These are phyloP conservation scores for Ajuga chamaepitys DNA, from an alignment of 257 asterid species.

Conservation along the genomic window DNA sequence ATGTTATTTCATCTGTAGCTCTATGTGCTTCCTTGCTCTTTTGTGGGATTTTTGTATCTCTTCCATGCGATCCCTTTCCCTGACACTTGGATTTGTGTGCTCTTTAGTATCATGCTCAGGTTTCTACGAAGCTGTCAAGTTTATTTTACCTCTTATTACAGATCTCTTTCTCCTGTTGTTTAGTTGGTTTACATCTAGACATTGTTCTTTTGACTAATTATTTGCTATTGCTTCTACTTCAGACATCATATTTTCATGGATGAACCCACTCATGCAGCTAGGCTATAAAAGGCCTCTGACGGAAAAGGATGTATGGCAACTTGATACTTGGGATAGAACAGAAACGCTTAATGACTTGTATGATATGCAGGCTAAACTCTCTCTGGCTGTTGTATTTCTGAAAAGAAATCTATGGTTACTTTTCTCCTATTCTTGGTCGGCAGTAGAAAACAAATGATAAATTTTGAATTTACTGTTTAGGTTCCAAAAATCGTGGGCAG, in stretches of 20 bases:
- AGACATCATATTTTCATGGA: conserved; percentile 73
- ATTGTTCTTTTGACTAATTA: conserved; percentile 14
- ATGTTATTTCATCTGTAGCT: neutral
- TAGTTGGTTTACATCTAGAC: neutral
- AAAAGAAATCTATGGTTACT: neutral
- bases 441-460: neutral
- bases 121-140: neutral
- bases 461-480: conserved; percentile 26
- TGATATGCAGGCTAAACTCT: too few relatives aligned
- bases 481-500: conserved; percentile 85
- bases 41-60: neutral
- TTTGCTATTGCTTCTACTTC: conserved; percentile 13
- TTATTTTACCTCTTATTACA: neutral
- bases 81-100: neutral
- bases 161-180: neutral
- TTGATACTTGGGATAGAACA: conserved; percentile 89
- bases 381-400: neutral
- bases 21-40: neutral
- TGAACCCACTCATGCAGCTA: conserved; percentile 76
- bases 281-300: conserved; percentile 90
- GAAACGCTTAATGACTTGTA: conserved; percentile 78
- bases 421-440: neutral
- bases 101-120: neutral
- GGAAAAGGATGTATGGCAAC: conserved; percentile 95
- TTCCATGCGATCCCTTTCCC: neutral